phyloP scores from a whole-genome alignment of 75 land plant species.

The Pseudotsuga menziesii region DNA sequence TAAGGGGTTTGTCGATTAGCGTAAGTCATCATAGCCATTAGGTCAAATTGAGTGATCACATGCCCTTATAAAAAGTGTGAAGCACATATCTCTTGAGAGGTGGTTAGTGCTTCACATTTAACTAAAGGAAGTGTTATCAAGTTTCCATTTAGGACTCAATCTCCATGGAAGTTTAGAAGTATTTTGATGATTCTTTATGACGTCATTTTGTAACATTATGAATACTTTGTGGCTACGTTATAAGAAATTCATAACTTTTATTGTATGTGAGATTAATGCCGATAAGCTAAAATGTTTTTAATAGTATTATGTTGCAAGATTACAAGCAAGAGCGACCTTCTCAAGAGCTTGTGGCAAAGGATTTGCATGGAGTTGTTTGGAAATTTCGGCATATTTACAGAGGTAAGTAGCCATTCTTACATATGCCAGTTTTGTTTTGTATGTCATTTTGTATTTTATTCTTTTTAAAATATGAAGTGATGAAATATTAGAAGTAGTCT shows the following conservation, averaged over 20 bases:
- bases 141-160: background rate
- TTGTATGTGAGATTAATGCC: background rate
- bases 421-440: background rate
- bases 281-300: constrained; percentile 9
- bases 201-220: background rate
- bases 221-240: background rate
- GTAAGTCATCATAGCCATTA: no score
- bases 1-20: no score
- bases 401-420: constrained; percentile 23
- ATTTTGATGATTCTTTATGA: background rate
- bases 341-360: constrained; percentile 81
- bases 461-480: background rate
- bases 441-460: background rate
- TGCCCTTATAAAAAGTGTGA: no score
- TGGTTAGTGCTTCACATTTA: no score
- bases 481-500: no score
- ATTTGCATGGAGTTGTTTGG: constrained; percentile 80
- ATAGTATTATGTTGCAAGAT: constrained; percentile 34
- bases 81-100: no score
- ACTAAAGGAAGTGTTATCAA: no score
- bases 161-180: background rate
- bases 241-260: background rate
- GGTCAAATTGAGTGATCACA: no score
- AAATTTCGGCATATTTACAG: constrained; percentile 79
- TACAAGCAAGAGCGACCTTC: constrained; percentile 75